Percentiles rank a stretch among this genome's conserved stretches.
phyloP scores from a whole-genome alignment of 1,139 yeast genomes.

The Pichia kudriavzevii region DNA sequence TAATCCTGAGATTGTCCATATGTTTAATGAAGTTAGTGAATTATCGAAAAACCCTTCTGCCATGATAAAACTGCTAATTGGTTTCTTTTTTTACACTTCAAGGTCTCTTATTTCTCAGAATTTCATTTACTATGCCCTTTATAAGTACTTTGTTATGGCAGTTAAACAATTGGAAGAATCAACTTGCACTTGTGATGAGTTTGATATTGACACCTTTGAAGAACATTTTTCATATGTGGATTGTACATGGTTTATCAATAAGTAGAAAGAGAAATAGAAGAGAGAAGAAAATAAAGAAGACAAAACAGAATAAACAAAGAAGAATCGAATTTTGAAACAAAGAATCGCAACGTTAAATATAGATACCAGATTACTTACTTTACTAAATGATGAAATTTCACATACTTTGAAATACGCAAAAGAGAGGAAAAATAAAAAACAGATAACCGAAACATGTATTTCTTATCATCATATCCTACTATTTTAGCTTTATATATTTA shows the following conservation, averaged over 20 bases:
- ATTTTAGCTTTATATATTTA: too few species aligned
- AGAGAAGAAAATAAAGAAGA: too few species aligned
- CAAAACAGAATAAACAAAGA: too few species aligned
- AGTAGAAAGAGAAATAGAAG: neutral
- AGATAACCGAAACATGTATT: too few species aligned
- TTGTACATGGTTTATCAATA: constrained; percentile 21
- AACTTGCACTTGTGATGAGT: constrained; percentile 12
- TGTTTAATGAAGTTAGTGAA: constrained; percentile 6
- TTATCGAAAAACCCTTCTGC: constrained; percentile 14
- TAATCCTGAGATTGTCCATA: constrained; percentile 1
- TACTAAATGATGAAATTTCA: too few species aligned
- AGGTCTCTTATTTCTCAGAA: constrained; percentile 22
- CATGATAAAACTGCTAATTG: constrained; percentile 19
- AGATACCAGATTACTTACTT: too few species aligned
- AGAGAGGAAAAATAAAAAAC: too few species aligned
- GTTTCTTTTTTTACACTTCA: constrained; percentile 25
- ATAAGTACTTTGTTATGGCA: constrained; percentile 23
- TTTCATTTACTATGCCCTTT: constrained; percentile 22
- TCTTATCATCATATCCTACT: too few species aligned
- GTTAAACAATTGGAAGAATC: constrained; percentile 18
- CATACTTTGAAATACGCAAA: too few species aligned
- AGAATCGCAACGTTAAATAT: too few species aligned
- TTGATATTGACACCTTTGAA: constrained; percentile 17
- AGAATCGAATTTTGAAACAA: too few species aligned
- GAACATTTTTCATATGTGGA: constrained; percentile 18